These are phyloP conservation scores for Juglanconis oblonga DNA, from an alignment of 2,329 filamentous ascomycete species.

Conservation along the genomic window DNA sequence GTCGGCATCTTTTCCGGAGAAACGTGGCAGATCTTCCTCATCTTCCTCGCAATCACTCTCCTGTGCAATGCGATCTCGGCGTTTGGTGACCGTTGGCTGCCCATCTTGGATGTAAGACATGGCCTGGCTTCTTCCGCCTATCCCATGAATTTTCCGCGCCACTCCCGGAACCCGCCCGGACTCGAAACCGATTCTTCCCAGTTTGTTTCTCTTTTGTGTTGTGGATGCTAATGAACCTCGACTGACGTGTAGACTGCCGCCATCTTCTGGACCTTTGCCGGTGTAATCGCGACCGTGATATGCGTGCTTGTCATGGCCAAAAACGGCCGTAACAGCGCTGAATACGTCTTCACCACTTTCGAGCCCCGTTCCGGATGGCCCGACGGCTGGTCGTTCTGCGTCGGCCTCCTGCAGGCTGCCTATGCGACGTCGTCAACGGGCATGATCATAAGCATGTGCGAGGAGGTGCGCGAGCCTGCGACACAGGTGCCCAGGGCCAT, in stretches of 20 bases:
- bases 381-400: constrained; percentile 69
- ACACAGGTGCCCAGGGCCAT: constrained; percentile 71
- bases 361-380: constrained; percentile 67
- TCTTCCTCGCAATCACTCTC: constrained; percentile 68
- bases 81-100: constrained; percentile 65
- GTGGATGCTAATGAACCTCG: constrained; percentile 18
- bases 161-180: background rate
- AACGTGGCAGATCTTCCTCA: constrained; percentile 66
- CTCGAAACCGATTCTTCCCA: constrained; percentile 7
- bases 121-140: background rate
- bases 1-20: constrained; percentile 43
- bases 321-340: constrained; percentile 60
- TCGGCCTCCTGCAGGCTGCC: constrained; percentile 69
- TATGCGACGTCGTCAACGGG: constrained; percentile 74
- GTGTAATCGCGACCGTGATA: constrained; percentile 63
- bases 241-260: constrained; percentile 56
- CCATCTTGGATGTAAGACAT: constrained; percentile 63
- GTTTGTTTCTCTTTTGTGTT: constrained; percentile 3
- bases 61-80: constrained; percentile 63
- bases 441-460: constrained; percentile 79
- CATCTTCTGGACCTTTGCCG: constrained; percentile 72
- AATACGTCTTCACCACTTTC: constrained; percentile 67
- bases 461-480: constrained; percentile 65
- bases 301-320: constrained; percentile 65
- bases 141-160: background rate